Evolutionary conservation across 2,329 filamentous ascomycete species (phyloP).

Genomic region (Ophiostoma perfectum): DNA sequence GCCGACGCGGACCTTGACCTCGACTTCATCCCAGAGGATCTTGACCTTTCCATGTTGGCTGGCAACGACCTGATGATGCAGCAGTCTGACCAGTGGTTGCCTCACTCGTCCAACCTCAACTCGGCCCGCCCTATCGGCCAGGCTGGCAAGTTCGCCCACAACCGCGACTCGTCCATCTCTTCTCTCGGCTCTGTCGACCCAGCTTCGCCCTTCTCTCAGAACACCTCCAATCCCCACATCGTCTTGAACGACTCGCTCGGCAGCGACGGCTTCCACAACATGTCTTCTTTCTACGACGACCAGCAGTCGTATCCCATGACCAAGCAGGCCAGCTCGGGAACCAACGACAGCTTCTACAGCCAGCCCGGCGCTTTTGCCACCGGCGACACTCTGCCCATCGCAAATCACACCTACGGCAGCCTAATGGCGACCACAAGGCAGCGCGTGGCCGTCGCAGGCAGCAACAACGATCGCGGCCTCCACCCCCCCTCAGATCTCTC

Average conservation of each 20-base stretch:
- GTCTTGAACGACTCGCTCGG: slow-evolving; percentile 46
- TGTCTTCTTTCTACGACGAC: slow-evolving; percentile 36
- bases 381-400: not conserved
- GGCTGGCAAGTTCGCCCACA: slow-evolving; percentile 38
- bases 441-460: slow-evolving; percentile 19
- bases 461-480: slow-evolving; percentile 37
- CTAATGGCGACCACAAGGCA: slow-evolving; percentile 39
- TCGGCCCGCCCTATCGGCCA: slow-evolving; percentile 21
- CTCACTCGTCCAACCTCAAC: slow-evolving; percentile 31
- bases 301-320: slow-evolving; percentile 30
- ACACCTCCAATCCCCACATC: slow-evolving; percentile 54
- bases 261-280: slow-evolving; percentile 45
- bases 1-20: slow-evolving; percentile 21
- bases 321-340: slow-evolving; percentile 38
- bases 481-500: slow-evolving; percentile 43
- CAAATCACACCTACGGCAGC: slow-evolving; percentile 35
- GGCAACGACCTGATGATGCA: slow-evolving; percentile 32
- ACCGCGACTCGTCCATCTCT: slow-evolving; percentile 57
- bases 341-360: slow-evolving; percentile 36
- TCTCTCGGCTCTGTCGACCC: slow-evolving; percentile 57
- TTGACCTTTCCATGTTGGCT: slow-evolving; percentile 27
- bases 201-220: slow-evolving; percentile 52
- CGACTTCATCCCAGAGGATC: slow-evolving; percentile 2
- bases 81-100: slow-evolving; percentile 40
- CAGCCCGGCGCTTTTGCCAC: slow-evolving; percentile 31